Conservation (phyloP, 192 early-diverging fungal genomes). For the Thamnidium elegans region DNA sequence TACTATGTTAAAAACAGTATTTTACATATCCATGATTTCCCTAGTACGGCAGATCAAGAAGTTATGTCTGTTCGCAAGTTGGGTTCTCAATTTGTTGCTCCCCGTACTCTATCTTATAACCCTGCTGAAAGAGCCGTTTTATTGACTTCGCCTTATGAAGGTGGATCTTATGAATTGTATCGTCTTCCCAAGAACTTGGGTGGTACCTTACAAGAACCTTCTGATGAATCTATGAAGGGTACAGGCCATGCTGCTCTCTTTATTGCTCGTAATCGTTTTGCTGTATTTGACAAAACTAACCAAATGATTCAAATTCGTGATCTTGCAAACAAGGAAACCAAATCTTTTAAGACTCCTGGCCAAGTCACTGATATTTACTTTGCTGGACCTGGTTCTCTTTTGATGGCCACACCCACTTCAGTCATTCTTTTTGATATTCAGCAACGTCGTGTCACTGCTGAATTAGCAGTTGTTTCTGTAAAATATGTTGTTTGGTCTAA, state of each 20-base stretch:
- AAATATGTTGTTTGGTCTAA: constrained; percentile 94
- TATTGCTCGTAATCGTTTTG: constrained; percentile 96
- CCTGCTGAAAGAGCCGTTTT: constrained; percentile 91
- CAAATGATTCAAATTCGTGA: constrained; percentile 89
- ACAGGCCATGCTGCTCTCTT: constrained; percentile 82
- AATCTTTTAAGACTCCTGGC: constrained; percentile 80
- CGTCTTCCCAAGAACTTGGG: constrained; percentile 71
- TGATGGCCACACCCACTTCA: constrained; percentile 80
- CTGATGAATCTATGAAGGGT: constrained; percentile 74
- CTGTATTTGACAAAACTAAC: constrained; percentile 84
- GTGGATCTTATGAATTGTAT: constrained; percentile 90
- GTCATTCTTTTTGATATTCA: constrained; percentile 94
- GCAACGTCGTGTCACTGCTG: constrained; percentile 67
- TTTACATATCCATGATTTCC: constrained; percentile 81
- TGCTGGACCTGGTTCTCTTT: constrained; percentile 80
- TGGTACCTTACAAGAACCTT: constrained; percentile 59
- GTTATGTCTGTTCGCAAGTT: constrained; percentile 74
- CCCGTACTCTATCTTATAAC: constrained; percentile 88
- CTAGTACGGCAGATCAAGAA: constrained; percentile 71
- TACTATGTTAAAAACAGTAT: constrained; percentile 89
- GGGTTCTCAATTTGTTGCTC: constrained; percentile 69
- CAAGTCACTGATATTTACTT: constrained; percentile 85
- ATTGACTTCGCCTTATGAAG: constrained; percentile 79
- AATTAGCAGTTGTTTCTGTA: constrained; percentile 79
- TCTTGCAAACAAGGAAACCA: constrained; percentile 81